Evolutionary conservation across 768 basidiomycete species (phyloP).

Genomic region (Psilocybe subaeruginosa): DNA sequence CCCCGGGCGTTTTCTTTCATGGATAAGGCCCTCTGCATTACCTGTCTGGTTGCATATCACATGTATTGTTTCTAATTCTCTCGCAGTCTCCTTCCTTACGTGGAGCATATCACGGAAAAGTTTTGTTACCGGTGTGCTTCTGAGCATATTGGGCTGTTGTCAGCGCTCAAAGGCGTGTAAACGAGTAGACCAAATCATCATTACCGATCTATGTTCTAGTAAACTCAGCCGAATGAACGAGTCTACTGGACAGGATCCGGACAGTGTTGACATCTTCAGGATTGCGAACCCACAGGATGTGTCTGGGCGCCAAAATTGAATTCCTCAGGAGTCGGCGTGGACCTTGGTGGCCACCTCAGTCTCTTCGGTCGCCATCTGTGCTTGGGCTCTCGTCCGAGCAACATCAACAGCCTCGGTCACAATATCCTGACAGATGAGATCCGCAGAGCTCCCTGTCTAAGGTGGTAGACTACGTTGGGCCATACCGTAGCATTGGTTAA

Average conservation of each 20-base stretch:
- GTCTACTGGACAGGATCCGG: neutral
- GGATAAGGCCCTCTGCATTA: neutral
- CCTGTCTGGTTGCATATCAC: neutral
- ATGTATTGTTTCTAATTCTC: neutral
- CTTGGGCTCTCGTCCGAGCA: no score
- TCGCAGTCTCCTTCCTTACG: neutral
- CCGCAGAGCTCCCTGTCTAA: no score
- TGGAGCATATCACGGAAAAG: neutral
- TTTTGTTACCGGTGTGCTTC: conserved; percentile 3
- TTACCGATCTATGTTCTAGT: neutral
- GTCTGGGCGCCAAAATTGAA: neutral
- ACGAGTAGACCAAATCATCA: neutral
- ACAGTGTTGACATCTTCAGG: neutral
- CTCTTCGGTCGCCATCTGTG: no score
- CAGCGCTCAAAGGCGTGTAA: neutral
- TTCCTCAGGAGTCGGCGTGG: no score
- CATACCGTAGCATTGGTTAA: no score
- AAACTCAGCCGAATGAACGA: neutral
- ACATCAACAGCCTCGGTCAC: no score
- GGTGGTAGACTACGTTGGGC: no score
- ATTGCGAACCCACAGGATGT: no score
- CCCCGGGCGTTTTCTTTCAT: neutral
- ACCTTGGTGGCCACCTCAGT: no score
- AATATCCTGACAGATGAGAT: no score
- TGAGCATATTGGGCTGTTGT: neutral